phyloP scores from a whole-genome alignment of 1,284 basidiomycete genomes.

The Erythrobasidium hasegawianum region DNA sequence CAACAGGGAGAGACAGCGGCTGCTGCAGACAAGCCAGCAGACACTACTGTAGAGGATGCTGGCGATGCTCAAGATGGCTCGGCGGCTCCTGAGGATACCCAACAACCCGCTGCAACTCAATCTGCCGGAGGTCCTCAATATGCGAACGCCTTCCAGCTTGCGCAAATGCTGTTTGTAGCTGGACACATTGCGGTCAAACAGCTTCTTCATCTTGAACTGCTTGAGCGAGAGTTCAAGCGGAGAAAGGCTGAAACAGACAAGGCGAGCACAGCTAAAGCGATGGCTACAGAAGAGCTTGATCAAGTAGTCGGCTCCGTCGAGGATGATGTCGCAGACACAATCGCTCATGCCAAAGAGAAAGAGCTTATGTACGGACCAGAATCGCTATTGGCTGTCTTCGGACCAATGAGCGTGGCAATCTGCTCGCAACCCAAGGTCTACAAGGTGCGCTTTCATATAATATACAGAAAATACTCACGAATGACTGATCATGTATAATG shows the following conservation, averaged over 20 bases:
- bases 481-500: no score
- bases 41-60: background rate
- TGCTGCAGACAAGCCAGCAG: background rate
- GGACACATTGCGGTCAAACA: conserved; percentile 98
- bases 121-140: conserved; percentile 39
- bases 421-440: conserved; percentile 77
- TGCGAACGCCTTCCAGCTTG: conserved; percentile 77
- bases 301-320: conserved; percentile 97
- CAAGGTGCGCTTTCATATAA: conserved; percentile 65
- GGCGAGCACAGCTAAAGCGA: conserved; percentile 43
- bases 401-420: conserved; percentile 83
- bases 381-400: conserved; percentile 81
- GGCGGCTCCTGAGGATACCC: conserved; percentile 3
- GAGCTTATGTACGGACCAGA: conserved; percentile 81
- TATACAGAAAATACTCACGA: no score
- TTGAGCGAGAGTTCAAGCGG: conserved; percentile 95
- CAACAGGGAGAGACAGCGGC: background rate
- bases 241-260: conserved; percentile 83
- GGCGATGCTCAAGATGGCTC: conserved; percentile 25
- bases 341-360: conserved; percentile 74
- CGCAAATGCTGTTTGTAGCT: conserved; percentile 87
- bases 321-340: conserved; percentile 93
- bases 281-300: conserved; percentile 74
- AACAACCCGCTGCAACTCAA: conserved; percentile 5
- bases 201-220: conserved; percentile 90